Percentiles rank a stretch among this genome's conserved stretches.
Conservation (phyloP, 2,329 filamentous ascomycete species). For the Eutypella sp. region DNA sequence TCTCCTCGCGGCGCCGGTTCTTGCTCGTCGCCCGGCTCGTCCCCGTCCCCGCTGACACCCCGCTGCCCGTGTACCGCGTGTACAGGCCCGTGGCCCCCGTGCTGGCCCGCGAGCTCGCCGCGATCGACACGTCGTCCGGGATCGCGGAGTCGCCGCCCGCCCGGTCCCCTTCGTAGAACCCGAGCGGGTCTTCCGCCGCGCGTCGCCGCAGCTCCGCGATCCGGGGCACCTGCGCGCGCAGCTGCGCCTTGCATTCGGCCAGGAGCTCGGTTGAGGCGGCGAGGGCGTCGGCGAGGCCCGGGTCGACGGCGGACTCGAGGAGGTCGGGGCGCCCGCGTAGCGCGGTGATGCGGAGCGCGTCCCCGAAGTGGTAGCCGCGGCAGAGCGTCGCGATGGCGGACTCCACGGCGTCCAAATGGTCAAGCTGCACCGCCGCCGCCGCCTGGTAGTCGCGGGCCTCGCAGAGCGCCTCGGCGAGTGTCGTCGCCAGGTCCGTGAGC, state of each 20-base stretch:
- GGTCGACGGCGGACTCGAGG: constrained; percentile 66
- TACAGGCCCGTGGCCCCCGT: constrained; percentile 88
- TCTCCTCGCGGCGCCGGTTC: constrained; percentile 84
- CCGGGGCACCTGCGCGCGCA: constrained; percentile 79
- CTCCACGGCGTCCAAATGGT: constrained; percentile 71
- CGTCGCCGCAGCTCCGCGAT: constrained; percentile 76
- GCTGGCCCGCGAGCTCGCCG: constrained; percentile 71
- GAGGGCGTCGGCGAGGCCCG: constrained; percentile 74
- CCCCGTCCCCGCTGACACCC: constrained; percentile 62
- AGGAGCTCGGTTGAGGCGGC: constrained; percentile 83
- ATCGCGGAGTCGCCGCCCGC: constrained; percentile 57
- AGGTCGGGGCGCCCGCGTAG: constrained; percentile 57
- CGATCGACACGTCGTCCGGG: constrained; percentile 88
- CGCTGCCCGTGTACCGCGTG: constrained; percentile 75
- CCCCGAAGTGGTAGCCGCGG: constrained; percentile 80
- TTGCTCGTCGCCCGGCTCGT: constrained; percentile 78
- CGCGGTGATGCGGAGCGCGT: constrained; percentile 75
- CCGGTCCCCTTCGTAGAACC: constrained; percentile 79
- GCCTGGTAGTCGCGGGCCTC: constrained; percentile 81
- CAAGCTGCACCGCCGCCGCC: constrained; percentile 74
- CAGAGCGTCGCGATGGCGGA: constrained; percentile 73
- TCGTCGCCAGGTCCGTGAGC: constrained; percentile 62
- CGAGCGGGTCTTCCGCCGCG: constrained; percentile 78
- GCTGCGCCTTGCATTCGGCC: constrained; percentile 84
- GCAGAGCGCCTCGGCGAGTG: constrained; percentile 70